Conservation (phyloP, 257 asterid genomes). For the Nicotiana knightiana region DNA sequence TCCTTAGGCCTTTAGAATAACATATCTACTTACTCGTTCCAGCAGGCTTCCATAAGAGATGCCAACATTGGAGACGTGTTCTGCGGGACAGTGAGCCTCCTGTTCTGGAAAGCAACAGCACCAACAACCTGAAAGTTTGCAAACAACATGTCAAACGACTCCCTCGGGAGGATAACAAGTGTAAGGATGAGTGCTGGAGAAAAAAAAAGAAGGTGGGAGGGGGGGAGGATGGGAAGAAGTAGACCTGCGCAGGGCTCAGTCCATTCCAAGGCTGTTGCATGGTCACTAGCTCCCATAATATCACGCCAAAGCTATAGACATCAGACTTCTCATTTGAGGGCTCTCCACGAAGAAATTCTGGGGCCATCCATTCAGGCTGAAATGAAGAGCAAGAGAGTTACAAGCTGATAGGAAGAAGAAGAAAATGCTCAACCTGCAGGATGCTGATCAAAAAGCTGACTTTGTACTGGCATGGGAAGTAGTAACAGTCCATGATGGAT, state of each 20-base stretch:
- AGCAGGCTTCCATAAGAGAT: constrained; percentile 90
- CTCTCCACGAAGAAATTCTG: constrained; percentile 96
- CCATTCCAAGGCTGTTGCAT: constrained; percentile 96
- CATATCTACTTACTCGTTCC: constrained; percentile 76
- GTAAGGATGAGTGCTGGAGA: background rate
- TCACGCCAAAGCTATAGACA: constrained; percentile 86
- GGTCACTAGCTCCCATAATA: constrained; percentile 91
- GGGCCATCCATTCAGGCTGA: constrained; percentile 99
- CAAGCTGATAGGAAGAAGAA: constrained; percentile 17
- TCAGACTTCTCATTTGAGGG: constrained; percentile 96
- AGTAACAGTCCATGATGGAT: background rate
- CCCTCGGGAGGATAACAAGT: background rate
- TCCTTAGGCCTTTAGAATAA: background rate
- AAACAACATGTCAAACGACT: background rate
- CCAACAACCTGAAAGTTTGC: constrained; percentile 69
- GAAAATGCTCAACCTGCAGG: constrained; percentile 22
- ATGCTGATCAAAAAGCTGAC: constrained; percentile 11
- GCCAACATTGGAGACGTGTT: constrained; percentile 57
- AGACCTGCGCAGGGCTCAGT: constrained; percentile 92
- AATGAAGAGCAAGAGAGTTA: constrained; percentile 38
- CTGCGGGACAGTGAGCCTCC: constrained; percentile 76
- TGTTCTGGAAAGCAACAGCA: constrained; percentile 92
- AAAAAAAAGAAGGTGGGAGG: background rate
- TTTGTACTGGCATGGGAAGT: background rate
- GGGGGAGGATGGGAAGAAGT: background rate